These are phyloP conservation scores for Aspergillus ruber DNA, from an alignment of 2,329 filamentous ascomycete genomes.

Conservation along the genomic window DNA sequence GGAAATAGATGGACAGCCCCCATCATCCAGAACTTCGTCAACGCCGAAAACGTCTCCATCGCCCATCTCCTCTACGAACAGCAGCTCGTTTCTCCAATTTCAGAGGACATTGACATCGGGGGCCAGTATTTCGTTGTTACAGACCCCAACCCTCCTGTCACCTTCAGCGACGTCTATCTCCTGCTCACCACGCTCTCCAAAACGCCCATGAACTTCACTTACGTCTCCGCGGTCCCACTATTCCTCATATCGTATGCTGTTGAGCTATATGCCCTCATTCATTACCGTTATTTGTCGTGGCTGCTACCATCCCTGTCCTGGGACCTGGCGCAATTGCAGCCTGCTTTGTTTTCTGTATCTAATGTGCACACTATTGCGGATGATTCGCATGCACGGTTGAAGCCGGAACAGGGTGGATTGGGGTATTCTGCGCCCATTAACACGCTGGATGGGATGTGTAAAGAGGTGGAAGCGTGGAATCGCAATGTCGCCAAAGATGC, in stretches of 20 bases:
- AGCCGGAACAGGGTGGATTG: slow-evolving; percentile 23
- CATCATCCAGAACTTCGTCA: slow-evolving; percentile 46
- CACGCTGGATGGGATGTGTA: slow-evolving; percentile 29
- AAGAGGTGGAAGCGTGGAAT: slow-evolving; percentile 30
- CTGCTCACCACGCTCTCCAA: slow-evolving; percentile 22
- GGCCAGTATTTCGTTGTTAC: slow-evolving; percentile 48
- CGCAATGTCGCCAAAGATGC: slow-evolving; percentile 1
- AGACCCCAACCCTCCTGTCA: slow-evolving; percentile 42
- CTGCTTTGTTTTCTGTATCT: slow-evolving; percentile 25
- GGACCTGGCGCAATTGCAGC: slow-evolving; percentile 25
- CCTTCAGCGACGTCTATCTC: slow-evolving; percentile 27
- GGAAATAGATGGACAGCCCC: slow-evolving; percentile 37
- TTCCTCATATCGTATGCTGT: slow-evolving; percentile 25
- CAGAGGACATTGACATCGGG: slow-evolving; percentile 25
- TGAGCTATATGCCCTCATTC: slow-evolving; percentile 26
- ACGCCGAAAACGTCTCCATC: slow-evolving; percentile 48
- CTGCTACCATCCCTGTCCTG: slow-evolving; percentile 18
- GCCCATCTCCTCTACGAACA: slow-evolving; percentile 50
- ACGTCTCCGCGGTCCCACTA: slow-evolving; percentile 19
- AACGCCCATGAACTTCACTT: slow-evolving; percentile 23
- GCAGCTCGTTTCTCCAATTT: slow-evolving; percentile 36
- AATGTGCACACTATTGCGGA: slow-evolving; percentile 23
- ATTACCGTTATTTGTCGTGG: slow-evolving; percentile 18
- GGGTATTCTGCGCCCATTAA: slow-evolving; percentile 27
- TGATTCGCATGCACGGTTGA: slow-evolving; percentile 20